Percentiles rank a stretch among this genome's conserved stretches.
phyloP scores from a whole-genome alignment of 306 rosid genomes.

The Malus orientalis region DNA sequence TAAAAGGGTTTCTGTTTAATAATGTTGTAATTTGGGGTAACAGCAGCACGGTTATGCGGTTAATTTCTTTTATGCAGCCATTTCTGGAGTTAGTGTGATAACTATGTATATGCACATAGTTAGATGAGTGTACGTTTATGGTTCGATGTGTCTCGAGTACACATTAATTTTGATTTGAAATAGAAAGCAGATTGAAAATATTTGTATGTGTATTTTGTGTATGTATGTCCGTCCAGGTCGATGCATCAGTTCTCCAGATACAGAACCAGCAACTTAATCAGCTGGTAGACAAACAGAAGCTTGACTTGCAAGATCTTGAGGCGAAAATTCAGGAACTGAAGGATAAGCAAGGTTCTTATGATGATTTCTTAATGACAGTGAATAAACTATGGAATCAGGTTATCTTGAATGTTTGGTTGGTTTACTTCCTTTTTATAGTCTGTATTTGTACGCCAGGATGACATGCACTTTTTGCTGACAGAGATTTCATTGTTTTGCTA shows the following conservation, averaged over 20 bases:
- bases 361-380: slow-evolving; percentile 55
- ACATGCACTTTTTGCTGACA: not conserved
- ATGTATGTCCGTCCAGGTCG: slow-evolving; percentile 42
- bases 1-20: not conserved
- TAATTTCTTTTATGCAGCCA: not conserved
- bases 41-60: not conserved
- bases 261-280: slow-evolving; percentile 86
- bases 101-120: not conserved
- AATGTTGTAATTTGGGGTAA: not conserved
- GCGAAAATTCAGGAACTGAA: slow-evolving; percentile 42
- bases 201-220: not conserved
- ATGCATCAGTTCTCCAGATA: slow-evolving; percentile 62
- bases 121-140: not conserved
- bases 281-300: slow-evolving; percentile 62
- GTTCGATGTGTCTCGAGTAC: not conserved
- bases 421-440: not conserved
- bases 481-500: slow-evolving; percentile 18
- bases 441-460: slow-evolving; percentile 11
- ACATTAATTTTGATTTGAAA: not conserved
- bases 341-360: slow-evolving; percentile 56
- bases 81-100: not conserved
- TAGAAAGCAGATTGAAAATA: not conserved
- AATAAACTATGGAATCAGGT: slow-evolving; percentile 88
- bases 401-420: slow-evolving; percentile 14
- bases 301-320: slow-evolving; percentile 63